Evolutionary conservation across 108 stramenopile genomes (phyloP).

Genomic region (Pseudonitzschia delicatissima): DNA sequence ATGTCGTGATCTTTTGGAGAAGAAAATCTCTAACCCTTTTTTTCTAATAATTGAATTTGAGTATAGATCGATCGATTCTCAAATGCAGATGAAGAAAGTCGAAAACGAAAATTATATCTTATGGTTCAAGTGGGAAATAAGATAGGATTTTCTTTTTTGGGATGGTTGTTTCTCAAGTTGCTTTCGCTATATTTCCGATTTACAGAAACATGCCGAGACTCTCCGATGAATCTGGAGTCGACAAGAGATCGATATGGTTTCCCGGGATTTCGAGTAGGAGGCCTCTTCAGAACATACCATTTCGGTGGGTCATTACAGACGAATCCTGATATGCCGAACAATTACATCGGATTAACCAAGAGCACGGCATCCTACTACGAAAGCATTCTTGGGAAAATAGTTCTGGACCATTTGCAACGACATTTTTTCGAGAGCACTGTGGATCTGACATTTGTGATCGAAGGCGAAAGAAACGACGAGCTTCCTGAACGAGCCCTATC

Average conservation of each 20-base stretch:
- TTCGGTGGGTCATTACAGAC: slow-evolving; percentile 50
- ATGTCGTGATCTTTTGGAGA: neutral
- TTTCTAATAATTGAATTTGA: neutral
- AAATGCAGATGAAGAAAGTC: slow-evolving; percentile 22
- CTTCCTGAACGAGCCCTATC: slow-evolving; percentile 48
- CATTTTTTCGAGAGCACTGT: slow-evolving; percentile 11
- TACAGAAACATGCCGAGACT: slow-evolving; percentile 21
- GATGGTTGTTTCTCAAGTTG: slow-evolving; percentile 28
- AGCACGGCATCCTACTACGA: slow-evolving; percentile 2
- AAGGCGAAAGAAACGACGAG: slow-evolving; percentile 41
- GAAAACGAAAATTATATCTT: slow-evolving; percentile 44
- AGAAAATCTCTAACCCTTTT: neutral
- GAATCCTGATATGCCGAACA: slow-evolving; percentile 35
- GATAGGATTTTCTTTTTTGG: slow-evolving; percentile 25
- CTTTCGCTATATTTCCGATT: slow-evolving; percentile 22
- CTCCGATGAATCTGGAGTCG: slow-evolving; percentile 25
- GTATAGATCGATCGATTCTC: slow-evolving; percentile 42
- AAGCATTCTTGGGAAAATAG: slow-evolving; percentile 6
- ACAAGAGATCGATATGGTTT: slow-evolving; percentile 31
- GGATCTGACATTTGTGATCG: slow-evolving; percentile 46
- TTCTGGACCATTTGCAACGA: slow-evolving; percentile 13
- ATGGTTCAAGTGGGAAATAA: slow-evolving; percentile 50
- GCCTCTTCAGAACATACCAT: slow-evolving; percentile 34
- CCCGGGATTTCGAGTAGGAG: slow-evolving; percentile 35
- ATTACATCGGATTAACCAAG: slow-evolving; percentile 48